Evolutionary conservation across 1,284 basidiomycete species (phyloP).

Genomic region (Marasmius sp.): DNA sequence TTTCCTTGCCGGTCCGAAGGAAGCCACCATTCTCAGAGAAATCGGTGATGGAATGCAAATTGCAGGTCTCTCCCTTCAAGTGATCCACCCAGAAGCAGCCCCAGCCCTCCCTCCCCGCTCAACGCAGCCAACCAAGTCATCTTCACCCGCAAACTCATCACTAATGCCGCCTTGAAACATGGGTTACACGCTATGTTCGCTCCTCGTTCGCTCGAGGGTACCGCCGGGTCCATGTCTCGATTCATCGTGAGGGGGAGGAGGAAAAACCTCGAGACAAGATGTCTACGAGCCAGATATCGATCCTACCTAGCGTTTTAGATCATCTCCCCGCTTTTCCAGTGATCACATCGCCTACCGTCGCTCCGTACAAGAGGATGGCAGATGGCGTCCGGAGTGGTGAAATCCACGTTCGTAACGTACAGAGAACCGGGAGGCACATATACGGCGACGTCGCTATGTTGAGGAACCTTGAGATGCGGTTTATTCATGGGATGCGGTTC

Average conservation of each 20-base stretch:
- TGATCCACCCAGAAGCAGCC: no score
- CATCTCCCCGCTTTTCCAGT: slow-evolving; percentile 57
- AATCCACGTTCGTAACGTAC: slow-evolving; percentile 66
- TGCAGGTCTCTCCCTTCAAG: no score
- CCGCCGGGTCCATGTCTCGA: no score
- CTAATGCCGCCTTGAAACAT: slow-evolving; percentile 50
- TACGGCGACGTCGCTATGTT: no score
- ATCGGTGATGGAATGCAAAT: no score
- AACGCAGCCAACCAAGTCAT: slow-evolving; percentile 56
- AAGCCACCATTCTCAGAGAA: slow-evolving; percentile 41
- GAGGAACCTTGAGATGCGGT: no score
- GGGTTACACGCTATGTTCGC: slow-evolving; percentile 56
- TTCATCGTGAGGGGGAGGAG: no score
- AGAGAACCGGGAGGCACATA: no score
- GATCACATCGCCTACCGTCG: slow-evolving; percentile 55
- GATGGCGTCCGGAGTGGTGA: slow-evolving; percentile 74
- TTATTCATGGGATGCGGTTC: no score
- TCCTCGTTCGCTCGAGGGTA: slow-evolving; percentile 41
- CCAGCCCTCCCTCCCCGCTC: slow-evolving; percentile 46
- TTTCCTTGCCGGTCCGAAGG: slow-evolving; percentile 41
- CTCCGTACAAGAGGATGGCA: slow-evolving; percentile 61
- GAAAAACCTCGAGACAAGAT: slow-evolving; percentile 13
- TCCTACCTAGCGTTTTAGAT: slow-evolving; percentile 53
- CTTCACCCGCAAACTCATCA: slow-evolving; percentile 53
- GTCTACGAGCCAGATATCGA: slow-evolving; percentile 32